Conservation (phyloP, 129 eudicot genomes). For the Flaveria sonorensis region DNA sequence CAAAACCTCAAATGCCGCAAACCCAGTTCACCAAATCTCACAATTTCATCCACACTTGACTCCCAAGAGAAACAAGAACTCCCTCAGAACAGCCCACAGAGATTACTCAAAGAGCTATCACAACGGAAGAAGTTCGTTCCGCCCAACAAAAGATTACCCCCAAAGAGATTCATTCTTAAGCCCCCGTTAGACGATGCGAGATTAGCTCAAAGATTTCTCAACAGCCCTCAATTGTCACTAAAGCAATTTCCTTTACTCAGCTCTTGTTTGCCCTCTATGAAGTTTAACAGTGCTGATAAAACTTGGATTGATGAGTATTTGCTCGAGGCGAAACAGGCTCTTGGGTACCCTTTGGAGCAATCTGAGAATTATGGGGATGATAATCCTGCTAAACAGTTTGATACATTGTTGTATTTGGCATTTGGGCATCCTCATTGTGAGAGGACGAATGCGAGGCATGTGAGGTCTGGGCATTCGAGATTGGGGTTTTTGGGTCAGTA, state of each 20-base stretch:
- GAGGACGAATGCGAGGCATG: constrained; percentile 84
- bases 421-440: constrained; percentile 94
- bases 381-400: constrained; percentile 96
- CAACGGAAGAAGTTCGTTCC: constrained; percentile 66
- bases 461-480: constrained; percentile 88
- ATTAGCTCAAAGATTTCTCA: constrained; percentile 83
- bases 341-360: constrained; percentile 90
- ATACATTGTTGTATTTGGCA: constrained; percentile 85
- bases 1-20: constrained; percentile 38
- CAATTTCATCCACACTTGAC: constrained; percentile 54
- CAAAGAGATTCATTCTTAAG: constrained; percentile 73
- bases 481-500: constrained; percentile 79
- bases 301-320: constrained; percentile 93
- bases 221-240: constrained; percentile 87
- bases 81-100: constrained; percentile 87
- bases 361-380: constrained; percentile 85
- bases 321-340: constrained; percentile 88
- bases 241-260: constrained; percentile 86
- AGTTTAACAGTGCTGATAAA: constrained; percentile 75
- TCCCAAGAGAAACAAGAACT: constrained; percentile 58
- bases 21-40: constrained; percentile 33
- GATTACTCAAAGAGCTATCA: constrained; percentile 79
- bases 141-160: constrained; percentile 78
- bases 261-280: constrained; percentile 78
- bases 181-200: constrained; percentile 90